phyloP scores from a whole-genome alignment of 257 asterid genomes.

The Lithospermum erythrorhizon region DNA sequence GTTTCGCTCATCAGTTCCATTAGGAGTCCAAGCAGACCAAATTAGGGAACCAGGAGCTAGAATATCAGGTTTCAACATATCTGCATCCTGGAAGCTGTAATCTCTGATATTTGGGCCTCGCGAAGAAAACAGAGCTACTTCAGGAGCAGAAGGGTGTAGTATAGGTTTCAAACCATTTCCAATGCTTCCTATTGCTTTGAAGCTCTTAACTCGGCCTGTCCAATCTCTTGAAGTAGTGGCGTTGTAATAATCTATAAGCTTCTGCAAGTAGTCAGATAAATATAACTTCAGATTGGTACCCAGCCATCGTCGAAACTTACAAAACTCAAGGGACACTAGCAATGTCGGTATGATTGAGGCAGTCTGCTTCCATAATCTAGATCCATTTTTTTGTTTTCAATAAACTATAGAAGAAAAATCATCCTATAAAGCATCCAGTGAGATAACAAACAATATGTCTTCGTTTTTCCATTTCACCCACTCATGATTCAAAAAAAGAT shows the following conservation, averaged over 20 bases:
- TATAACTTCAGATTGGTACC: too few relatives aligned
- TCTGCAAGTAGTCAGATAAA: constrained; percentile 28
- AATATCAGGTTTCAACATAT: constrained; percentile 90
- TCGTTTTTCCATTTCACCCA: too few relatives aligned
- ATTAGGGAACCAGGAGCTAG: constrained; percentile 98
- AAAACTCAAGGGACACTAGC: too few relatives aligned
- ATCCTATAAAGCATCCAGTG: too few relatives aligned
- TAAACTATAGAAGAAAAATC: too few relatives aligned
- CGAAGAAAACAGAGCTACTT: constrained; percentile 91
- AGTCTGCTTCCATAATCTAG: too few relatives aligned
- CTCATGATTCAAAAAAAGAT: not conserved
- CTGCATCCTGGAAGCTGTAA: constrained; percentile 89
- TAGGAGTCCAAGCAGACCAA: constrained; percentile 99
- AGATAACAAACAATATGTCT: too few relatives aligned
- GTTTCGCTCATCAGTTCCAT: constrained; percentile 92
- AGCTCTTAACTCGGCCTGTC: constrained; percentile 90
- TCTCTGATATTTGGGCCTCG: constrained; percentile 96
- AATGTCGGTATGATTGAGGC: too few relatives aligned
- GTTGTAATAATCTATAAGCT: constrained; percentile 84
- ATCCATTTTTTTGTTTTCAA: too few relatives aligned
- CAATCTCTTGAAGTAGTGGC: constrained; percentile 82
- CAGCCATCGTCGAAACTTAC: too few relatives aligned
- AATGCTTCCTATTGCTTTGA: constrained; percentile 73
- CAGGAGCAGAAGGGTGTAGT: constrained; percentile 95
- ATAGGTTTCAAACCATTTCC: constrained; percentile 79